Evolutionary conservation across 768 basidiomycete genomes (phyloP).

Genomic region (Melanogaster broomeanus): DNA sequence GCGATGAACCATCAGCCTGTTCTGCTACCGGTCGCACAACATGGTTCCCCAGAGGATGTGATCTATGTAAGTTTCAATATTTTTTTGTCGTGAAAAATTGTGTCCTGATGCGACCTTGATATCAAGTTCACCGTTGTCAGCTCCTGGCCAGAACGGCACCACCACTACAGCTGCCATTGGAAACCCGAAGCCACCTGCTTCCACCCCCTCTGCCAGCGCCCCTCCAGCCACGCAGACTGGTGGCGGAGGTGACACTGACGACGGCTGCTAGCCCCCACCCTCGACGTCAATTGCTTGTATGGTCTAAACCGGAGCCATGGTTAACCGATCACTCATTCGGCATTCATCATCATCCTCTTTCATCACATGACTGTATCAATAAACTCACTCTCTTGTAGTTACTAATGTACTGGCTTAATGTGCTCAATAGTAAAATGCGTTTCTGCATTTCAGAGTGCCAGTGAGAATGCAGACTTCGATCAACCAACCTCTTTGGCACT

Average conservation of each 20-base stretch:
- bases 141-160: constrained; percentile 9
- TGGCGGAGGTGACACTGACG: background rate
- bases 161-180: constrained; percentile 2
- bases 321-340: constrained; percentile 13
- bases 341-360: constrained; percentile 1
- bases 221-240: background rate
- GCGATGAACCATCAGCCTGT: constrained; percentile 50
- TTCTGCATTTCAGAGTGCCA: too few relatives aligned
- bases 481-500: too few relatives aligned
- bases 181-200: background rate
- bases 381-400: background rate
- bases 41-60: constrained; percentile 41
- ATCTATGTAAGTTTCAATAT: constrained; percentile 38
- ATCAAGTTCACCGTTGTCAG: constrained; percentile 29
- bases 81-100: background rate
- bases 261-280: constrained; percentile 2
- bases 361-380: constrained; percentile 10
- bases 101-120: constrained; percentile 2
- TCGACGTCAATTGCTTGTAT: background rate
- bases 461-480: too few relatives aligned
- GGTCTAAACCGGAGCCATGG: background rate
- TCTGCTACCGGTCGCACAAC: constrained; percentile 39
- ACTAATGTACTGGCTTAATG: background rate
- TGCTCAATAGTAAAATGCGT: background rate
- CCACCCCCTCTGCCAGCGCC: background rate